A percentile compares a stretch with the other conserved stretches of the same genome.
These are phyloP conservation scores for Moricandia moricandioides DNA, from an alignment of 345 rosid species.

Conservation along the genomic window DNA sequence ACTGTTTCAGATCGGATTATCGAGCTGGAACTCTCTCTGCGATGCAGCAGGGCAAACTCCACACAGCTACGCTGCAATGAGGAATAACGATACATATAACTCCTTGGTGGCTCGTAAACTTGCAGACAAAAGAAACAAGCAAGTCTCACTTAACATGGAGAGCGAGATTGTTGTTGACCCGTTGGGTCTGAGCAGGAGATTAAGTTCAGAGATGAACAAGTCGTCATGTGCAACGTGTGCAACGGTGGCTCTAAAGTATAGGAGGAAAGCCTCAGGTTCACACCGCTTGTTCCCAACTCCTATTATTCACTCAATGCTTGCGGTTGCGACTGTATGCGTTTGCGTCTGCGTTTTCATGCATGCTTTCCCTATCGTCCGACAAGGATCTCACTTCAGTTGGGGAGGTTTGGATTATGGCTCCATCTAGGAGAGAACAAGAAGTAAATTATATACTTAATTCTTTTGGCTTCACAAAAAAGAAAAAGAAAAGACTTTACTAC, in stretches of 20 bases:
- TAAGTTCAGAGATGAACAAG: constrained; percentile 16
- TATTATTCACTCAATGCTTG: constrained; percentile 74
- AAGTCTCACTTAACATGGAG: constrained; percentile 61
- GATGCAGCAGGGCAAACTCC: constrained; percentile 67
- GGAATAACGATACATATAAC: constrained; percentile 66
- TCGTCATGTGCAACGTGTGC: constrained; percentile 62
- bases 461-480: constrained; percentile 15
- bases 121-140: constrained; percentile 62
- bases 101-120: constrained; percentile 61
- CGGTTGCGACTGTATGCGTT: constrained; percentile 86
- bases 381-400: constrained; percentile 73
- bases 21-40: constrained; percentile 62
- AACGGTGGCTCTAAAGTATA: constrained; percentile 46
- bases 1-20: constrained; percentile 58
- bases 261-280: constrained; percentile 45
- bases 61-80: constrained; percentile 55
- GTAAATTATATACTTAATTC: constrained; percentile 17
- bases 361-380: constrained; percentile 58
- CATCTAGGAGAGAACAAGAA: constrained; percentile 37
- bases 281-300: constrained; percentile 74
- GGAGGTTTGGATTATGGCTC: constrained; percentile 70
- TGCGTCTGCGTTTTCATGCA: constrained; percentile 86
- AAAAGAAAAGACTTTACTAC: constrained; percentile 1
- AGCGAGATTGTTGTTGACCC: constrained; percentile 38
- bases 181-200: constrained; percentile 25